Percentiles rank a stretch among this genome's conserved stretches.
phyloP scores from a whole-genome alignment of 73 alveolate genomes.

The Loxodes magnus region DNA sequence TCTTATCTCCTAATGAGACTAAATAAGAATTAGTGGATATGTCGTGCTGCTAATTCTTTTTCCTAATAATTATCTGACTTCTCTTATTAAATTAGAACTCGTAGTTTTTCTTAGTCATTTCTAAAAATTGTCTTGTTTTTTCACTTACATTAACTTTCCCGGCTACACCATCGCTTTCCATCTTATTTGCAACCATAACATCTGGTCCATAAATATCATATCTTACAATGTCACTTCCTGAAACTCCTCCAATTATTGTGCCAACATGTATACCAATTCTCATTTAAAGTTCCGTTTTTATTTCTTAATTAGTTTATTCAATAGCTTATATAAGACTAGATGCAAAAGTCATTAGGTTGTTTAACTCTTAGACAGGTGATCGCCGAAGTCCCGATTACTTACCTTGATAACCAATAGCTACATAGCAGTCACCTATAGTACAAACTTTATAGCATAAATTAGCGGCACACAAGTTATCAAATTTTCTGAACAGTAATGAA shows the following conservation, averaged over 20 bases:
- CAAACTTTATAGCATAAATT: conserved; percentile 64
- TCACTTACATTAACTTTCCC: conserved; percentile 54
- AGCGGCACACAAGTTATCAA: conserved; percentile 81
- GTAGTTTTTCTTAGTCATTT: too few species aligned
- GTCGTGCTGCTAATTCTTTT: too few species aligned
- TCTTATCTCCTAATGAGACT: too few species aligned
- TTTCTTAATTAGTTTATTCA: conserved; percentile 30
- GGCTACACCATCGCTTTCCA: conserved; percentile 44
- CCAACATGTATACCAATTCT: conserved; percentile 30
- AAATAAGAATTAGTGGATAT: too few species aligned
- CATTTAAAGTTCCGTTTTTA: conserved; percentile 22
- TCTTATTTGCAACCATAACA: conserved; percentile 54
- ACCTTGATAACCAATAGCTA: conserved; percentile 59
- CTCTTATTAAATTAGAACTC: too few species aligned
- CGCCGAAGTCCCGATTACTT: conserved; percentile 41
- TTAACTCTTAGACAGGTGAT: conserved; percentile 45
- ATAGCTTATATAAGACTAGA: conserved; percentile 35
- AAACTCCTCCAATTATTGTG: conserved; percentile 20
- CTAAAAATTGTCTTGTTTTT: conserved; percentile 36
- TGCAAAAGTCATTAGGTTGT: conserved; percentile 55
- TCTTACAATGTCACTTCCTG: conserved; percentile 33
- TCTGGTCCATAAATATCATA: conserved; percentile 65
- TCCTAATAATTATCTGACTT: too few species aligned
- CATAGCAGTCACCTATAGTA: conserved; percentile 74
- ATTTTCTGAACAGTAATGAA: conserved; percentile 76